Evolutionary conservation across 176 grass and related monocot species (phyloP).

Genomic region (Tillandsia leiboldiana): DNA sequence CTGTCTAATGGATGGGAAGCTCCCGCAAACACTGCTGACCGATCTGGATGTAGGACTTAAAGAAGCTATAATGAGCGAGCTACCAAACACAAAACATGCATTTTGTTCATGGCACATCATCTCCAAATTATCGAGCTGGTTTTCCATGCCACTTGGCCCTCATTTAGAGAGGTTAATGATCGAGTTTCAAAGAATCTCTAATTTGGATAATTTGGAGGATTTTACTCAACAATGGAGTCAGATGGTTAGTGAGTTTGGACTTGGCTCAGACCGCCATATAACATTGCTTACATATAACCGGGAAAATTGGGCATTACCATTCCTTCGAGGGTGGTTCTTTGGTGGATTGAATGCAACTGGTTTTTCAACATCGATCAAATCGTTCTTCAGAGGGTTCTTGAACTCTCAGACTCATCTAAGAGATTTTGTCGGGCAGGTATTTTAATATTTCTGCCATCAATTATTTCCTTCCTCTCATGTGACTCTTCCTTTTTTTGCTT

Average conservation of each 20-base stretch:
- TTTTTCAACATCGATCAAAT: slow-evolving; percentile 20
- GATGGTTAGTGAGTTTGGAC: slow-evolving; percentile 36
- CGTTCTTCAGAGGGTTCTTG: slow-evolving; percentile 38
- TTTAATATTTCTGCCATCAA: not conserved
- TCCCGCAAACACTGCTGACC: slow-evolving; percentile 39
- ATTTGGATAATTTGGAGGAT: slow-evolving; percentile 25
- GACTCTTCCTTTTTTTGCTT: not conserved
- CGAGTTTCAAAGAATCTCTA: slow-evolving; percentile 34
- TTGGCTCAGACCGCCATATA: slow-evolving; percentile 29
- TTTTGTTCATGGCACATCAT: slow-evolving; percentile 36
- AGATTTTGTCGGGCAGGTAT: slow-evolving; percentile 47
- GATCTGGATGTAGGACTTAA: slow-evolving; percentile 34
- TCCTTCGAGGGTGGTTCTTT: slow-evolving; percentile 40
- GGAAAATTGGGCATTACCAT: slow-evolving; percentile 42
- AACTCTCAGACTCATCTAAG: slow-evolving; percentile 33
- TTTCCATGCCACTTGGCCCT: slow-evolving; percentile 22
- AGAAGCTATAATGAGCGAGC: slow-evolving; percentile 34
- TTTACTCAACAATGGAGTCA: slow-evolving; percentile 41
- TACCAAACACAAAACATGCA: slow-evolving; percentile 39
- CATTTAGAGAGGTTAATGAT: slow-evolving; percentile 28
- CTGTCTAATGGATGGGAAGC: slow-evolving; percentile 40
- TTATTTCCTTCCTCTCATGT: slow-evolving; percentile 1
- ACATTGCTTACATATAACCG: slow-evolving; percentile 30
- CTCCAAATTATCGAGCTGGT: slow-evolving; percentile 42
- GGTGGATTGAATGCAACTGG: slow-evolving; percentile 25